Conservation (phyloP, 768 basidiomycete genomes). For the Boletus patriciae region DNA sequence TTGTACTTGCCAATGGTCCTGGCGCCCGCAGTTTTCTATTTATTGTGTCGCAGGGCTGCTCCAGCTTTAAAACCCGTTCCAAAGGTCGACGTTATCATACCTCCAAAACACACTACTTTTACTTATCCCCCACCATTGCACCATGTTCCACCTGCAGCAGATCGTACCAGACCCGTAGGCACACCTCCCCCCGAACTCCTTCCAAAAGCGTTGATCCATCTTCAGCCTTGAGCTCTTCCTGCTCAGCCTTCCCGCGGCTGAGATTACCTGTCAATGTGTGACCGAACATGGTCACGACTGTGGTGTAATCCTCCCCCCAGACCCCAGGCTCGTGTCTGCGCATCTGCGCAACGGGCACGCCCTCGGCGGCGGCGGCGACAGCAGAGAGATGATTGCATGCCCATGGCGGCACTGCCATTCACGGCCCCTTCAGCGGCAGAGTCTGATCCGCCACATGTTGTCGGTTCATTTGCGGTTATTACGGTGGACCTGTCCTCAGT, state of each 20-base stretch:
- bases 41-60: too few relatives aligned
- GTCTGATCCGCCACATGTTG: not conserved
- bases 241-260: not conserved
- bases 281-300: slow-evolving; percentile 2
- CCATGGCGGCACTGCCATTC: not conserved
- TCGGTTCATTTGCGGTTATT: not conserved
- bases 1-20: too few relatives aligned
- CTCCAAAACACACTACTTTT: too few relatives aligned
- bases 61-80: too few relatives aligned
- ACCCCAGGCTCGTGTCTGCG: not conserved
- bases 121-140: too few relatives aligned
- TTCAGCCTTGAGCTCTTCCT: not conserved
- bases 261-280: not conserved
- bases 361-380: not conserved
- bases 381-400: not conserved
- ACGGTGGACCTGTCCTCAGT: slow-evolving; percentile 9
- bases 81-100: too few relatives aligned
- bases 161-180: too few relatives aligned
- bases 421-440: not conserved
- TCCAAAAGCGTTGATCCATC: too few relatives aligned
- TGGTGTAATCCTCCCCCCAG: not conserved
- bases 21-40: too few relatives aligned
- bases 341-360: slow-evolving; percentile 3
- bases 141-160: too few relatives aligned
- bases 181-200: too few relatives aligned